phyloP scores from a whole-genome alignment of 495 filamentous ascomycete species.

The Astrothelium macrocarpum region DNA sequence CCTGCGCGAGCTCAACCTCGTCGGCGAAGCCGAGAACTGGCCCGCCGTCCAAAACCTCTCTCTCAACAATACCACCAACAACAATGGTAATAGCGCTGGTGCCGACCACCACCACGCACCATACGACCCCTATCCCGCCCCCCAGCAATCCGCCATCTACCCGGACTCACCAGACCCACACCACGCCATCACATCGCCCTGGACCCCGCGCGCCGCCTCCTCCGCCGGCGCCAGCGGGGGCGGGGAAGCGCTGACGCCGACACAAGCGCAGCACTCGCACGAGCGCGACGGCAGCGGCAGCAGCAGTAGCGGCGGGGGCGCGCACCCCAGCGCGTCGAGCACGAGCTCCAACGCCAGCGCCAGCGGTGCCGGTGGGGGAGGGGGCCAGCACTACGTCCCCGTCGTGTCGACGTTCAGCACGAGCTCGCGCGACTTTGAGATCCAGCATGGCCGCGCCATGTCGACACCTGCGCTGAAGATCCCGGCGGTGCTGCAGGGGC shows the following conservation, averaged over 20 bases:
- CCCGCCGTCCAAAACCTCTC: neutral
- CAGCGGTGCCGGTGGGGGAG: neutral
- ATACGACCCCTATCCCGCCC: neutral
- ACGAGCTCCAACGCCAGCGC: neutral
- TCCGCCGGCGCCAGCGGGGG: too few species aligned
- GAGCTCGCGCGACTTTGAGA: slow-evolving; percentile 6
- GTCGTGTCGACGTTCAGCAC: slow-evolving; percentile 8
- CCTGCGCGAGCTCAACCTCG: slow-evolving; percentile 50
- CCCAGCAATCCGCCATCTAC: neutral
- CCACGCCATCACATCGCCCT: slow-evolving; percentile 3
- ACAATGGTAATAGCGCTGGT: neutral
- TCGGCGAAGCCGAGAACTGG: neutral
- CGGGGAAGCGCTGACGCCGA: neutral
- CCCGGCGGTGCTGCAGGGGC: neutral
- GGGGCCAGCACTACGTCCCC: slow-evolving; percentile 2
- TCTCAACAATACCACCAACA: neutral
- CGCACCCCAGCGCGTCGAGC: neutral
- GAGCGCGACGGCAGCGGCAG: neutral
- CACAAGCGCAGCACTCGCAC: neutral
- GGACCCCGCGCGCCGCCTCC: neutral
- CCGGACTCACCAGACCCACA: neutral
- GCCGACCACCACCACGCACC: neutral
- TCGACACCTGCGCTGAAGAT: slow-evolving; percentile 4
- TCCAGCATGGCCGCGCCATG: neutral
- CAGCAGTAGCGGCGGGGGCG: neutral